Evolutionary conservation across 257 asterid genomes (phyloP), one percentile per base, ranked within the genome.

Genomic region (Cinchona pubescens): DNA sequence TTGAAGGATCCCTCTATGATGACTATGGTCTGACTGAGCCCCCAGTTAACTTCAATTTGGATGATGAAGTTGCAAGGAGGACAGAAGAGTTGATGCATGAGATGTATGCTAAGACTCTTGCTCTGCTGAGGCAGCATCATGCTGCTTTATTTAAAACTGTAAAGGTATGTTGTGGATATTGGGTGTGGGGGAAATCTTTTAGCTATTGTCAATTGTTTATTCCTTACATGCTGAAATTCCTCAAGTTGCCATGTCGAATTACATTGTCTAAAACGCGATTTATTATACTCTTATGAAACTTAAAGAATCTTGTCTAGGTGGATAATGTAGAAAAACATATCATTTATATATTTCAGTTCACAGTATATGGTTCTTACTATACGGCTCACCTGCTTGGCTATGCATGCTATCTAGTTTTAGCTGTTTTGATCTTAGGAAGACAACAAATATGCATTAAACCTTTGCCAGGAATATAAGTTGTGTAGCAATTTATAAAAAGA

Each of bases 121-220:
- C 85, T 74, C 82, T 95, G 80, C 96, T 95, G 74, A 88, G 88
- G 82, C 90, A 76, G 79, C 92, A 95, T 55, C 81, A 87, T 64
- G 96, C 97, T 58, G 98, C 98, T 79, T 83, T 95, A 78, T 88
- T 95, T 69, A 95, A 92, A 81, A 83, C 96, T 51, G 88, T 95
- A 18, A 95, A 91, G 97, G 99, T 95, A 81, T 34, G 75, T 65
- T 40, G 18, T 42, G 58, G 51, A 8, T 5, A 37, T 37, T 2
- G 40, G 40, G 40, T 40, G 18, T 30, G 58, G 51, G 21, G 19
- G 55, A 1, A 48, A 14, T 48, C 21, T 16, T 0, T 45, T 45
- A 45, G 3, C 49, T 13, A 14, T 42, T 60, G 0, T 42, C 60
- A 27, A 8, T 1, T n/a, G 64, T 43, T 25, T 38, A n/a, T 13